Evolutionary conservation across 345 rosid species (phyloP), one percentile per base, ranked within the genome.

Genomic region (Xanthoceras sorbifolium): DNA sequence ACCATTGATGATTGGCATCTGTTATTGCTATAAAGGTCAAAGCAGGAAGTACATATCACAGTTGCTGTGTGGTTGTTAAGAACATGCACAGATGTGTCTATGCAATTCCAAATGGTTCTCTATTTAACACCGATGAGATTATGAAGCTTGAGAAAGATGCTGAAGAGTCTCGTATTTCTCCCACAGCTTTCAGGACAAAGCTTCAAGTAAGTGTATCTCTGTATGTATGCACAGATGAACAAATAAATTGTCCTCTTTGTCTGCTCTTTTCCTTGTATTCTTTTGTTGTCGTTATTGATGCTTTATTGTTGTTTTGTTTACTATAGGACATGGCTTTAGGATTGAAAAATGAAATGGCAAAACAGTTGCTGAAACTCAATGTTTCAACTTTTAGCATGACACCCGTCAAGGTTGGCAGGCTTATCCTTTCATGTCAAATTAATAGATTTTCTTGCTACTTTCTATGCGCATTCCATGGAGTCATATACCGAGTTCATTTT

Each of bases 11-110:
- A 38, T 46, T 73, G 42, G 63, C 50, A 73, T 62, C 29, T 67
- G 68, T 50, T 42, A 54, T 68, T 79, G 71, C 28, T 78, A 60
- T 83, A 73, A 73, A 96, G 99, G 98, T 96, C 79, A 96, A 91
- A 92, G 84, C 83, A 64, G 98, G 92, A 83, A 84, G 78, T 55
- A 69, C 78, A 17, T 90, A 87, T 87, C 92, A 92, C 62, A 96
- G 98, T 79, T 96, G 99, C 84, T 93, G 98, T 60, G 86, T 85
- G 74, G 89, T 92, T 76, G 90, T 95, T 48, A 93, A 90, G 89
- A 90, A 92, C 82, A 90, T 87, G 83, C 89, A 87, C 80, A 90
- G 97, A 84, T 90, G 98, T 79, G 91, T 93, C 67, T 95, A 89
- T 85, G 98, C 98, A 73, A 84, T 95, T 76, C 98, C 99, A 78